These are phyloP conservation scores for Hirsutella minnesotensis DNA, from an alignment of 2,329 filamentous ascomycete genomes.

Conservation along the genomic window DNA sequence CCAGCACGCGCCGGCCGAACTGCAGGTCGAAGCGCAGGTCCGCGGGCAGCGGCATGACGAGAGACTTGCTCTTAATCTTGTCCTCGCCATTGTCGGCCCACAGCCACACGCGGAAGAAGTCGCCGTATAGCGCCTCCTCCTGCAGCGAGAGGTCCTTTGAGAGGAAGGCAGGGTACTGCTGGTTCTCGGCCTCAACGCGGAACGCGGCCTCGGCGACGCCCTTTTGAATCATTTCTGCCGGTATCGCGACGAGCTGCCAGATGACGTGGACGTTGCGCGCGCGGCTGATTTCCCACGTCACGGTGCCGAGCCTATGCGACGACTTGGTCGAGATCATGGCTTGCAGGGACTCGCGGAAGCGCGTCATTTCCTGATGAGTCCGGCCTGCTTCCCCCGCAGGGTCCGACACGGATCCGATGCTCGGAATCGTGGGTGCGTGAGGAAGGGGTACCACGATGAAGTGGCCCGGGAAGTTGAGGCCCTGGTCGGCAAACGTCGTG, in stretches of 20 bases:
- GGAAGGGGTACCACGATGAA: slow-evolving; percentile 83
- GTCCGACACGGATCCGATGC: slow-evolving; percentile 45
- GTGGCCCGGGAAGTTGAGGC: slow-evolving; percentile 69
- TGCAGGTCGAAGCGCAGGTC: slow-evolving; percentile 78
- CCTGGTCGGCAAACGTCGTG: slow-evolving; percentile 50
- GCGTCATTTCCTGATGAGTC: slow-evolving; percentile 70
- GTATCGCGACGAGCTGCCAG: slow-evolving; percentile 83
- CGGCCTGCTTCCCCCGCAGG: slow-evolving; percentile 41
- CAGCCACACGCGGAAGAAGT: slow-evolving; percentile 77
- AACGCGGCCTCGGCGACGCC: slow-evolving; percentile 82
- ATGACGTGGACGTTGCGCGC: slow-evolving; percentile 74
- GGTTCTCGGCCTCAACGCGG: slow-evolving; percentile 75
- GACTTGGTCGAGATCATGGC: slow-evolving; percentile 55
- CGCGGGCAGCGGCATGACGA: slow-evolving; percentile 63
- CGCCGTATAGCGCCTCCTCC: slow-evolving; percentile 33
- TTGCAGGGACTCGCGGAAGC: slow-evolving; percentile 67
- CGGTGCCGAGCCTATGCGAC: slow-evolving; percentile 56
- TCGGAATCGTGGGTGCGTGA: slow-evolving; percentile 64
- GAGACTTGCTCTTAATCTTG: slow-evolving; percentile 45
- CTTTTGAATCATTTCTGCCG: slow-evolving; percentile 52
- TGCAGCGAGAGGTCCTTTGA: slow-evolving; percentile 36
- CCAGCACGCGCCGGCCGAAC: slow-evolving; percentile 77
- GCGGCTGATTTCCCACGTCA: slow-evolving; percentile 89
- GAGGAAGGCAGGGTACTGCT: slow-evolving; percentile 39
- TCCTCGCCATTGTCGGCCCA: slow-evolving; percentile 51